Evolutionary conservation across 1,284 basidiomycete species (phyloP).

Genomic region (Ceratobasidium sp.): DNA sequence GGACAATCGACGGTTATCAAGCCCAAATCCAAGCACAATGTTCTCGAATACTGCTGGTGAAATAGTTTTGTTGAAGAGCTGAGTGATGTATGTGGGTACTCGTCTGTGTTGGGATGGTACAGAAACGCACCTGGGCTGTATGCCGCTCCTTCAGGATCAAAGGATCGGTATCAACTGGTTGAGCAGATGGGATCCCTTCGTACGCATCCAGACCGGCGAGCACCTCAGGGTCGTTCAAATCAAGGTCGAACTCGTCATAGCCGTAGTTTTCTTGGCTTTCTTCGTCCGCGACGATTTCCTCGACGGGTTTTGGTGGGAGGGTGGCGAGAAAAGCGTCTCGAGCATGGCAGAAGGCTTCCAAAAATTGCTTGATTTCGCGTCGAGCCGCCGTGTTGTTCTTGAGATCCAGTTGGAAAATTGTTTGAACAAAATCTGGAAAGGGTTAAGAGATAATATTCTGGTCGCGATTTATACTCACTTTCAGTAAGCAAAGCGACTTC

Average conservation of each 20-base stretch:
- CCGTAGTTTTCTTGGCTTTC: slow-evolving; percentile 77
- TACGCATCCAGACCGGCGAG: slow-evolving; percentile 60
- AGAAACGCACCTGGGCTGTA: slow-evolving; percentile 50
- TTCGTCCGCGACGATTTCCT: slow-evolving; percentile 54
- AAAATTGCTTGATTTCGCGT: slow-evolving; percentile 63
- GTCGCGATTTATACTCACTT: slow-evolving; percentile 36
- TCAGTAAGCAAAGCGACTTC: slow-evolving; percentile 21
- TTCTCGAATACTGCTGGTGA: slow-evolving; percentile 68
- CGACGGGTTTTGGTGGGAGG: slow-evolving; percentile 54
- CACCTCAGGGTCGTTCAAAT: slow-evolving; percentile 66
- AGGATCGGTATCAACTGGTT: neutral
- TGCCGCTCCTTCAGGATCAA: slow-evolving; percentile 48
- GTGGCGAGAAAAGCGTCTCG: slow-evolving; percentile 61
- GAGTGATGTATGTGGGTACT: slow-evolving; percentile 42
- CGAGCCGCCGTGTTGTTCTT: slow-evolving; percentile 60
- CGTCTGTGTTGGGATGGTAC: neutral
- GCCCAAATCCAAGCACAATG: slow-evolving; percentile 55
- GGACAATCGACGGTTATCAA: slow-evolving; percentile 53
- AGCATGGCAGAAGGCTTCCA: slow-evolving; percentile 70
- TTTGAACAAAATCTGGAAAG: slow-evolving; percentile 63
- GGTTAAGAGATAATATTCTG: slow-evolving; percentile 17
- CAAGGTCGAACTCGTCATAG: slow-evolving; percentile 59
- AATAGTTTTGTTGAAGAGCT: slow-evolving; percentile 65
- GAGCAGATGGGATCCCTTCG: neutral
- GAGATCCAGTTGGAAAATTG: slow-evolving; percentile 63